A percentile compares a stretch with the other conserved stretches of the same genome.
Evolutionary conservation across 768 basidiomycete species (phyloP).

Genomic region (Amanita exitialis): DNA sequence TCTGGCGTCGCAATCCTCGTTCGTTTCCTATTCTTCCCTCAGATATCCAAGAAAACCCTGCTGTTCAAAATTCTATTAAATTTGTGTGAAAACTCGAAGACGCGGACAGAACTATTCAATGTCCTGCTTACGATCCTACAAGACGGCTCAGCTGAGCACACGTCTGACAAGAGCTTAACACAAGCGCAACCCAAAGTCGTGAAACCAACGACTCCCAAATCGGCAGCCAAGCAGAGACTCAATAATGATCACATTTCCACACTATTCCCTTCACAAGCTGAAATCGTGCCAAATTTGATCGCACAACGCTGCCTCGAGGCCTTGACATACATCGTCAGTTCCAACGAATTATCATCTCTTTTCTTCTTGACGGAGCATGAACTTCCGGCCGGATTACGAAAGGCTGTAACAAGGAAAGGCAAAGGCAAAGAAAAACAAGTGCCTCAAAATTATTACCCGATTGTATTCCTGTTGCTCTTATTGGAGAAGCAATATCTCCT

Average conservation of each 20-base stretch:
- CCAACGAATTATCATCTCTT: slow-evolving; percentile 75
- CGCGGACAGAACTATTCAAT: slow-evolving; percentile 88
- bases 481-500: slow-evolving; percentile 82
- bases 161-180: slow-evolving; percentile 85
- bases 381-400: slow-evolving; percentile 66
- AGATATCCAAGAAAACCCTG: slow-evolving; percentile 75
- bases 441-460: slow-evolving; percentile 79
- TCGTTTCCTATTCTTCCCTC: slow-evolving; percentile 93
- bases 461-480: slow-evolving; percentile 80
- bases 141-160: slow-evolving; percentile 89
- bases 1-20: slow-evolving; percentile 81
- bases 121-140: slow-evolving; percentile 89
- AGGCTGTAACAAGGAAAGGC: slow-evolving; percentile 68
- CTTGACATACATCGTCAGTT: slow-evolving; percentile 75
- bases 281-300: slow-evolving; percentile 85
- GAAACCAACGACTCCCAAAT: slow-evolving; percentile 43
- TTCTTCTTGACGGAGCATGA: slow-evolving; percentile 98
- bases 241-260: slow-evolving; percentile 41
- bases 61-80: slow-evolving; percentile 89
- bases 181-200: slow-evolving; percentile 73
- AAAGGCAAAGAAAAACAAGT: slow-evolving; percentile 90
- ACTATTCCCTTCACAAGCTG: slow-evolving; percentile 48
- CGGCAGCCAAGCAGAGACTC: slow-evolving; percentile 62
- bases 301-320: slow-evolving; percentile 93
- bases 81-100: slow-evolving; percentile 90